Base-by-base conservation (phyloP, 2,329 filamentous ascomycete genomes). In the Fusarium nisikadoi region DNA sequence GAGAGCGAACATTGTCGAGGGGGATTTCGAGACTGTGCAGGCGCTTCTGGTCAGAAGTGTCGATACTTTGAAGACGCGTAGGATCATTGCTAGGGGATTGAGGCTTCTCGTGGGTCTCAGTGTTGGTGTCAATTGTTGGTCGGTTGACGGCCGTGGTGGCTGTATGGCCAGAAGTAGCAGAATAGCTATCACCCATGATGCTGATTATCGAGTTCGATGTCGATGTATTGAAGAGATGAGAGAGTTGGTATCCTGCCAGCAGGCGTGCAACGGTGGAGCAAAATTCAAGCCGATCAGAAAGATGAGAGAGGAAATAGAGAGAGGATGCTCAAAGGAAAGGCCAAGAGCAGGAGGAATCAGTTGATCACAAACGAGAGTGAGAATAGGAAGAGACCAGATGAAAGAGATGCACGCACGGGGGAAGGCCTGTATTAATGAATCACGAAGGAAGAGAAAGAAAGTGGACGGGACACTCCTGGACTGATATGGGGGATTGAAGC, bases 1-100 rank as follows among this genome's bases (percentile, higher is more conserved):
- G 80, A 14, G 80, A 81, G 59, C 74, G 72, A 62, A 77, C 64
- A 20, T 77, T 66, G 71, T 83, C 54, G 69, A 78, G 38, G 23
- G 77, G 77, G 25, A 78, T 78, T 23, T 78, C 76, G 53, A 78
- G 71, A 55, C 74, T 78, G 16, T 73, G 63, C 8, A 76, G 65
- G 38, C 75, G 75, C 53, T 73, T 77, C 17, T 71, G 62, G 25
- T 68, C 68, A 23, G 31, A 33, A 27, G 46, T 50, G 14, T 70
- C 50, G 43, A 59, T 49, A 17, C 62, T 70, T 41, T 66, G 61
- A 2, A 75, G 72, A 38, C 71, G 71, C 13, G 69, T 36, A 42
- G 57, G 64, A 7, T 72, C 69, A 41, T 25, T 43, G 20, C 17
- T 49, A 9, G 59, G 55, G 38, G 61, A 47, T 14, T 67, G 60